Conservation (phyloP, 1,284 basidiomycete species). For the Tremellales sp. region DNA sequence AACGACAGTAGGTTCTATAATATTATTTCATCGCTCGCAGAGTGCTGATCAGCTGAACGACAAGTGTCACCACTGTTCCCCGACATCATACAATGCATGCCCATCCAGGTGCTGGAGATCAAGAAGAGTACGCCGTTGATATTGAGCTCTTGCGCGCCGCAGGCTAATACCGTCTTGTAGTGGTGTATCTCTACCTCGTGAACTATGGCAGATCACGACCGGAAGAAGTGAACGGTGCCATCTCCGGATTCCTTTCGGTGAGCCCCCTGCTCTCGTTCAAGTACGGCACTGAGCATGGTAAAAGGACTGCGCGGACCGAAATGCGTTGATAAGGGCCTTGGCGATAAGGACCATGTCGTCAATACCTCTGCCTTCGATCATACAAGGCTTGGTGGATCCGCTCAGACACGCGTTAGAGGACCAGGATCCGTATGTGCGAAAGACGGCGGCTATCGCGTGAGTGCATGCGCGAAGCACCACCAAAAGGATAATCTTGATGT, state of each 20-base stretch:
- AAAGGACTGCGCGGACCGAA: constrained; percentile 88
- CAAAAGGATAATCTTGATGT: no score
- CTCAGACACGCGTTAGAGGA: constrained; percentile 87
- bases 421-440: constrained; percentile 95
- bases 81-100: constrained; percentile 96
- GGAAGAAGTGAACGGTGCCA: constrained; percentile 90
- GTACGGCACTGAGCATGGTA: constrained; percentile 25
- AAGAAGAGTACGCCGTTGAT: constrained; percentile 78
- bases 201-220: constrained; percentile 97
- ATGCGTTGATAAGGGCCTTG: constrained; percentile 90
- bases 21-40: constrained; percentile 53
- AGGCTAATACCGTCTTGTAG: constrained; percentile 49
- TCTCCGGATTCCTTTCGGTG: constrained; percentile 87
- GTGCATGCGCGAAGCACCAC: constrained; percentile 3
- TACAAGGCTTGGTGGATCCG: constrained; percentile 92
- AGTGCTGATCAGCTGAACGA: background rate
- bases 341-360: constrained; percentile 98
- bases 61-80: constrained; percentile 94
- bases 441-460: constrained; percentile 81
- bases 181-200: constrained; percentile 97
- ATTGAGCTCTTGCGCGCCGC: constrained; percentile 8
- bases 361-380: constrained; percentile 92
- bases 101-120: constrained; percentile 72
- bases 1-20: constrained; percentile 94
- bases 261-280: constrained; percentile 8